These are phyloP conservation scores for Aspergillus homomorphus DNA, from an alignment of 495 filamentous ascomycete species.

Conservation along the genomic window DNA sequence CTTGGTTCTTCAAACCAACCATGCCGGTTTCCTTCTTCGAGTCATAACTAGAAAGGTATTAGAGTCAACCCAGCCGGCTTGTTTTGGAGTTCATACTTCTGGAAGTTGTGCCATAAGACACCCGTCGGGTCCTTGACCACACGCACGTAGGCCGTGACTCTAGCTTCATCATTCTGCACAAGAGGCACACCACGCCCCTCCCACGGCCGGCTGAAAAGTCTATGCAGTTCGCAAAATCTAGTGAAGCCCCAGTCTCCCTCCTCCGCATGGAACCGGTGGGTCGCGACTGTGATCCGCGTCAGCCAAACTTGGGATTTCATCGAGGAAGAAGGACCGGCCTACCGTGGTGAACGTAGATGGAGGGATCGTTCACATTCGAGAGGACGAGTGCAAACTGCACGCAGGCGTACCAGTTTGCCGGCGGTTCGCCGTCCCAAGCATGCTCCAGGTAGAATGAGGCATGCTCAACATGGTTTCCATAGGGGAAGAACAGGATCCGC, in stretches of 20 bases:
- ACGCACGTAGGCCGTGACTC: constrained; percentile 88
- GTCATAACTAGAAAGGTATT: constrained; percentile 65
- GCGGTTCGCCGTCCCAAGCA: constrained; percentile 67
- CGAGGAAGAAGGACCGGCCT: constrained; percentile 17
- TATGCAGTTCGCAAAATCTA: constrained; percentile 78
- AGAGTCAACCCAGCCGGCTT: constrained; percentile 9
- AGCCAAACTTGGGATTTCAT: constrained; percentile 13
- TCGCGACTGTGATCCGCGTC: constrained; percentile 49
- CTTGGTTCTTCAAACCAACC: constrained; percentile 96
- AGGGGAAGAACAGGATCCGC: constrained; percentile 94
- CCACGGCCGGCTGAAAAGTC: constrained; percentile 71
- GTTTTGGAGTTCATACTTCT: constrained; percentile 56
- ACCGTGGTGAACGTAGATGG: constrained; percentile 67
- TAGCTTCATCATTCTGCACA: constrained; percentile 81
- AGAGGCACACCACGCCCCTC: constrained; percentile 69
- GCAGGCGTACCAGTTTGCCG: constrained; percentile 92
- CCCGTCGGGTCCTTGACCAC: constrained; percentile 96
- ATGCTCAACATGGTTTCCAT: constrained; percentile 86
- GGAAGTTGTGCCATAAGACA: constrained; percentile 98
- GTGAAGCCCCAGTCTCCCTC: constrained; percentile 99
- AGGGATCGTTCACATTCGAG: constrained; percentile 88
- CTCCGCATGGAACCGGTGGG: constrained; percentile 90
- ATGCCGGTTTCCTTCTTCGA: constrained; percentile 98
- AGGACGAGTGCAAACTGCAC: constrained; percentile 93
- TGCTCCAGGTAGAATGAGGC: constrained; percentile 97